phyloP scores from a whole-genome alignment of 1,284 basidiomycete genomes.

The Ceraceosorus guamensis region DNA sequence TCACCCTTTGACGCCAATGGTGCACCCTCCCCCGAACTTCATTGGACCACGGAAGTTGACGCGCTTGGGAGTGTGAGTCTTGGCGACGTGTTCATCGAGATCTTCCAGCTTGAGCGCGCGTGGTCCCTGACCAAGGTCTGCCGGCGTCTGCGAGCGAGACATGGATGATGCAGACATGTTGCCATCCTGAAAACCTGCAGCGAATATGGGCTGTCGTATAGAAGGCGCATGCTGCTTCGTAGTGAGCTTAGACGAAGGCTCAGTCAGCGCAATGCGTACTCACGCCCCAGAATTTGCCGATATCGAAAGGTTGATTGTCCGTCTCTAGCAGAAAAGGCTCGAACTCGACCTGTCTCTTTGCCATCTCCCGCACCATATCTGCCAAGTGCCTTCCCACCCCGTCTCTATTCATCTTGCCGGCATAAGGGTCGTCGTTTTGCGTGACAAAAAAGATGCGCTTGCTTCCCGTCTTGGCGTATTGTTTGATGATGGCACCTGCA shows the following conservation, averaged over 20 bases:
- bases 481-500: slow-evolving; percentile 55
- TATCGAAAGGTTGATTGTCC: slow-evolving; percentile 56
- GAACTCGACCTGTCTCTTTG: slow-evolving; percentile 68
- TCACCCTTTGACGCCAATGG: slow-evolving; percentile 85
- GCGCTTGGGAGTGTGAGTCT: slow-evolving; percentile 72
- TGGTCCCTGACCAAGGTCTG: not conserved
- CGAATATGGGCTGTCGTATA: slow-evolving; percentile 20
- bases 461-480: slow-evolving; percentile 68
- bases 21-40: slow-evolving; percentile 56
- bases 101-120: slow-evolving; percentile 17
- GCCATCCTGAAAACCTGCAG: not conserved
- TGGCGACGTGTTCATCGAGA: slow-evolving; percentile 42
- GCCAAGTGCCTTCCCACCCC: not conserved
- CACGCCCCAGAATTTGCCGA: slow-evolving; percentile 67
- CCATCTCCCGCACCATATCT: slow-evolving; percentile 11
- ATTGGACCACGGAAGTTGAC: slow-evolving; percentile 75
- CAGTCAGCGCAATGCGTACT: slow-evolving; percentile 19
- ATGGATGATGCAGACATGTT: not conserved
- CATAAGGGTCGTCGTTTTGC: slow-evolving; percentile 67
- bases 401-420: slow-evolving; percentile 7
- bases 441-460: slow-evolving; percentile 90
- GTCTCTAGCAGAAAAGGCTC: slow-evolving; percentile 88
- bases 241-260: no score
- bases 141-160: not conserved
- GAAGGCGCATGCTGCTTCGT: no score